These are phyloP conservation scores for Larix sibirica DNA, from an alignment of 83 land plant genomes.

Conservation along the genomic window DNA sequence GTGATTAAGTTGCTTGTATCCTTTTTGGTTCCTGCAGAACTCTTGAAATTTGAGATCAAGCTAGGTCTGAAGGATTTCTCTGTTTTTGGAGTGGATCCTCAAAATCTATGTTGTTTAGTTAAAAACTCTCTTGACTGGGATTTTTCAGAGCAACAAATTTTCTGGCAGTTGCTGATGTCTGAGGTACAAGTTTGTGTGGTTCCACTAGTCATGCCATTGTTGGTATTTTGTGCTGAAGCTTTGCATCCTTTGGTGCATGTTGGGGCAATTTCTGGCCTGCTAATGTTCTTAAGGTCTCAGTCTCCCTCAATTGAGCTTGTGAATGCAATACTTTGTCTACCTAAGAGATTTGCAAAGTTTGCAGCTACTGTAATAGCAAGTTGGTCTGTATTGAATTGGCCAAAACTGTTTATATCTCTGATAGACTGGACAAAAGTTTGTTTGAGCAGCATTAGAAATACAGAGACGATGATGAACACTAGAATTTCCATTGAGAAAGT, in stretches of 20 bases:
- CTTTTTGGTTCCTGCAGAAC: constrained; percentile 21
- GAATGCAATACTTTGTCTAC: constrained; percentile 22
- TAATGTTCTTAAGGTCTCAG: constrained; percentile 19
- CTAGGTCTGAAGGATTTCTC: constrained; percentile 26
- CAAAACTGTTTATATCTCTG: constrained; percentile 17
- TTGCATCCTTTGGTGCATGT: constrained; percentile 11
- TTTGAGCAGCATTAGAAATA: neutral
- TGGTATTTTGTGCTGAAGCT: constrained; percentile 14
- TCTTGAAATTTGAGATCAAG: constrained; percentile 24
- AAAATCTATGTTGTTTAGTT: constrained; percentile 19
- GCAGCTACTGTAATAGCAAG: constrained; percentile 35
- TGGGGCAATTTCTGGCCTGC: constrained; percentile 28
- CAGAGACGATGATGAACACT: neutral
- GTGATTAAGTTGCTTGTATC: constrained; percentile 23
- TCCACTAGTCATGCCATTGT: constrained; percentile 13
- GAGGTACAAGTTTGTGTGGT: constrained; percentile 26
- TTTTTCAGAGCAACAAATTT: constrained; percentile 19
- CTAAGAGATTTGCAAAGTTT: constrained; percentile 21
- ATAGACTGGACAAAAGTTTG: constrained; percentile 13
- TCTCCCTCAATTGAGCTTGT: constrained; percentile 31
- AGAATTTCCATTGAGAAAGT: neutral
- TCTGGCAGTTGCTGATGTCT: constrained; percentile 33
- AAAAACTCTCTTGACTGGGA: constrained; percentile 25
- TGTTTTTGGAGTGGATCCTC: constrained; percentile 24
- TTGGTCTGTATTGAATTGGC: constrained; percentile 25